A percentile compares a stretch with the other conserved stretches of the same genome.
Conservation (phyloP, 176 grass and related monocot genomes). For the Tuctoria greenei region DNA sequence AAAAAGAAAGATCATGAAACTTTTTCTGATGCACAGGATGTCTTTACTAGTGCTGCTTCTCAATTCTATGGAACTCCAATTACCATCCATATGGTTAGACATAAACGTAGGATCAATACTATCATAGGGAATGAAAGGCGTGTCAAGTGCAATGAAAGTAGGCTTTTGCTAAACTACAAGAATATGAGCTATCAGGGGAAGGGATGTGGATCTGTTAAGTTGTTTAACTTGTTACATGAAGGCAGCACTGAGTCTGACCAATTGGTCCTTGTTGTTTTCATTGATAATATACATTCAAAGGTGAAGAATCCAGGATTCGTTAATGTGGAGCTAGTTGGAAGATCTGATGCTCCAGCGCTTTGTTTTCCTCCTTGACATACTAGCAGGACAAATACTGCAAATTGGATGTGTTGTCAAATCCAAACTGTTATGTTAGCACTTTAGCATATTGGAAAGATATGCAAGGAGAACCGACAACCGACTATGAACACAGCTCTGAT, state of each 20-base stretch:
- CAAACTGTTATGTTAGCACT: conserved; percentile 17
- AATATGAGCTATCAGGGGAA: conserved; percentile 27
- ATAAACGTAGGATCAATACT: conserved; percentile 30
- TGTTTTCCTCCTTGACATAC: conserved; percentile 44
- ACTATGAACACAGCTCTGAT: neutral
- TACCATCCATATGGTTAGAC: conserved; percentile 28
- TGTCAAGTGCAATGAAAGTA: conserved; percentile 29
- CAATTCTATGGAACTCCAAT: conserved; percentile 36
- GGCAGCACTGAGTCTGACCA: conserved; percentile 29
- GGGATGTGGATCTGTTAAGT: conserved; percentile 13
- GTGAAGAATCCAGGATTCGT: conserved; percentile 36
- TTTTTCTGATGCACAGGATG: conserved; percentile 24
- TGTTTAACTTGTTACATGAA: conserved; percentile 30
- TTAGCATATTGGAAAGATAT: conserved; percentile 17
- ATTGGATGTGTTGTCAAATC: neutral
- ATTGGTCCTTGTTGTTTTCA: conserved; percentile 48
- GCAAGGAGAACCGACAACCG: conserved; percentile 1
- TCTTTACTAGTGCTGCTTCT: conserved; percentile 31
- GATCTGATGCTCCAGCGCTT: conserved; percentile 18
- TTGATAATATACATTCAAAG: conserved; percentile 34
- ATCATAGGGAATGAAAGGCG: neutral
- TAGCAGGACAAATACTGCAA: conserved; percentile 13
- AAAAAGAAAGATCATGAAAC: conserved; percentile 34
- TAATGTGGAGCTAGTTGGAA: conserved; percentile 33
- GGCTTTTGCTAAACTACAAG: conserved; percentile 23